Evolutionary conservation across 108 stramenopile species (phyloP).

Genomic region (Nitzschia sp.): DNA sequence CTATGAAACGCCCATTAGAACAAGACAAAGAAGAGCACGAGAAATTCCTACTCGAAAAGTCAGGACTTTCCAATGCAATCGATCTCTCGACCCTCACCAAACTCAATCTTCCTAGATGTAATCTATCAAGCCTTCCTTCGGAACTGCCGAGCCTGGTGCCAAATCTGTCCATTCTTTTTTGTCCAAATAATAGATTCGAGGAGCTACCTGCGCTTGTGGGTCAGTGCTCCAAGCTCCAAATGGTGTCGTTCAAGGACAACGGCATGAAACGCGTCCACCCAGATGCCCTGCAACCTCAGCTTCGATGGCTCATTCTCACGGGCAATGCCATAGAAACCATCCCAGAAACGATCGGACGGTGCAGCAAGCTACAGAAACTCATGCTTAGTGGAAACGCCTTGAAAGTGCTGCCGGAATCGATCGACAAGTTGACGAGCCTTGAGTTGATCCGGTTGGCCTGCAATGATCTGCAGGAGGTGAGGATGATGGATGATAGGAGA

Average conservation of each 20-base stretch:
- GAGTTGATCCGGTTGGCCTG: constrained; percentile 66
- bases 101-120: constrained; percentile 50
- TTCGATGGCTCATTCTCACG: constrained; percentile 72
- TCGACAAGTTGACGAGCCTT: constrained; percentile 38
- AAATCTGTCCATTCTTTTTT: constrained; percentile 64
- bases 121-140: constrained; percentile 35
- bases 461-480: constrained; percentile 39
- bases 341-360: constrained; percentile 58
- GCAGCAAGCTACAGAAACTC: constrained; percentile 55
- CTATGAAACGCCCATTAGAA: neutral
- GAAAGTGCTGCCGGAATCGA: constrained; percentile 24
- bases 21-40: constrained; percentile 5
- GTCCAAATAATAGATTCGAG: constrained; percentile 56
- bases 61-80: neutral
- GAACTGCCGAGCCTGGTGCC: constrained; percentile 39
- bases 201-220: constrained; percentile 56
- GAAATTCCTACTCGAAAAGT: constrained; percentile 10
- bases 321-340: constrained; percentile 47
- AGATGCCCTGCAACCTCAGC: constrained; percentile 51
- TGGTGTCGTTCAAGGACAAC: constrained; percentile 70
- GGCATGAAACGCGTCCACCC: constrained; percentile 47
- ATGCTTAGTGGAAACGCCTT: constrained; percentile 66
- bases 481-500: neutral
- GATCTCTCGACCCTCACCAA: constrained; percentile 36
- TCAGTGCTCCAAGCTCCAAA: constrained; percentile 53